A percentile compares a stretch with the other conserved stretches of the same genome.
phyloP scores from a whole-genome alignment of 2,329 filamentous ascomycete genomes.

The Penicillium oxalicum region DNA sequence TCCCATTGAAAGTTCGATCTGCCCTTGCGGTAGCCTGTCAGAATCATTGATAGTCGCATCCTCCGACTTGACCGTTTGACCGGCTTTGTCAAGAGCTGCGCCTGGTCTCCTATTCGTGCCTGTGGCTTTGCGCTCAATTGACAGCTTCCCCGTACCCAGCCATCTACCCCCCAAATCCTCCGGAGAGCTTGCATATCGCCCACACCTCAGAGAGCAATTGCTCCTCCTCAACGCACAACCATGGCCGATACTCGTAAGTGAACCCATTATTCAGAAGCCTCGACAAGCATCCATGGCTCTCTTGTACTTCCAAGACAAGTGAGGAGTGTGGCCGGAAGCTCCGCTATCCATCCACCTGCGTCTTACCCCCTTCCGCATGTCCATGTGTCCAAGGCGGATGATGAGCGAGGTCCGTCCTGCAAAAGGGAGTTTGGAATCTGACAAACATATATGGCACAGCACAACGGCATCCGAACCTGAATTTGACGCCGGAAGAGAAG shows the following conservation, averaged over 20 bases:
- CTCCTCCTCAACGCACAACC: conserved; percentile 24
- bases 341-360: conserved; percentile 9
- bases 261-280: neutral
- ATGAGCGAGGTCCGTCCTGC: too few species aligned
- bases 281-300: neutral
- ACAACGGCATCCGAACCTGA: conserved; percentile 59
- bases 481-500: conserved; percentile 87
- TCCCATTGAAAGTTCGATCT: conserved; percentile 11
- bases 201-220: conserved; percentile 20
- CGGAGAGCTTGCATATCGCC: conserved; percentile 17
- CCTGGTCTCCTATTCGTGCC: conserved; percentile 23
- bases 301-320: conserved; percentile 12
- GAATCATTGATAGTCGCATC: neutral
- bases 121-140: conserved; percentile 21
- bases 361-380: conserved; percentile 2
- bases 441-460: conserved; percentile 18
- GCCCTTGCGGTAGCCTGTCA: neutral
- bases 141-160: conserved; percentile 18
- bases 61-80: conserved; percentile 1
- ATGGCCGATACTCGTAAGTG: conserved; percentile 33
- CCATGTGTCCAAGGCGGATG: too few species aligned
- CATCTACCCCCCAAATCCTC: conserved; percentile 9
- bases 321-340: conserved; percentile 22
- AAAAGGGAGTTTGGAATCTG: conserved; percentile 13
- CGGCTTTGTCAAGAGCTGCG: conserved; percentile 12